These are phyloP conservation scores for Yarrowia sp. DNA, from an alignment of 805 yeast genomes.

Conservation along the genomic window DNA sequence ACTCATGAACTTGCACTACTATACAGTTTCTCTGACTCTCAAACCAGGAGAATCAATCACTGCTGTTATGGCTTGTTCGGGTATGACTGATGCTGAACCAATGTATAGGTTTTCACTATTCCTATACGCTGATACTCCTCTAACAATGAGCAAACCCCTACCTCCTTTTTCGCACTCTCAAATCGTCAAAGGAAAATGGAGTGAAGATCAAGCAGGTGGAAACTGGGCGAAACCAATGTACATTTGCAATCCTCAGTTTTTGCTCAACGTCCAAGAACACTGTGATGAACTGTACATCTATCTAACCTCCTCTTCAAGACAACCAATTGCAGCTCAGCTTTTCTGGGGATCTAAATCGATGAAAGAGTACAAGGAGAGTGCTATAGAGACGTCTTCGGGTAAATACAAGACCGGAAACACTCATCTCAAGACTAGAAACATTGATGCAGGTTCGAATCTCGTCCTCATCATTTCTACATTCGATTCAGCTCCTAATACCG, in stretches of 20 bases:
- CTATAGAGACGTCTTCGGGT: neutral
- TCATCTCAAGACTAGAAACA: neutral
- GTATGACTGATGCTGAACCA: neutral
- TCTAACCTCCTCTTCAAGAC: conserved; percentile 8
- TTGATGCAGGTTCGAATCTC: neutral
- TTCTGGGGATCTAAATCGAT: conserved; percentile 7
- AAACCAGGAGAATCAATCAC: conserved; percentile 33
- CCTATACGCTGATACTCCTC: conserved; percentile 26
- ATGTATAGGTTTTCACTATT: conserved; percentile 30
- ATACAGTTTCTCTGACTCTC: conserved; percentile 33
- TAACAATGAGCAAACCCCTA: conserved; percentile 39
- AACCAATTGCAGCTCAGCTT: conserved; percentile 2
- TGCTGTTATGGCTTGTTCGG: conserved; percentile 31
- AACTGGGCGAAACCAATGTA: conserved; percentile 50
- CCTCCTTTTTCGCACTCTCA: conserved; percentile 33
- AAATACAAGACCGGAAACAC: conserved; percentile 15
- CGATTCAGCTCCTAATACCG: conserved; percentile 6
- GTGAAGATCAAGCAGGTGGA: conserved; percentile 50
- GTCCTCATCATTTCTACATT: conserved; percentile 1
- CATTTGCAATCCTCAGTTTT: conserved; percentile 56
- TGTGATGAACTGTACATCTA: neutral
- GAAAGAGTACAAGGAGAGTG: conserved; percentile 12
- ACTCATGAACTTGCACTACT: conserved; percentile 40
- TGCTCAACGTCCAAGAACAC: conserved; percentile 33
- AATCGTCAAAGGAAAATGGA: conserved; percentile 48